phyloP scores from a whole-genome alignment of 1,139 yeast species.

The Pichia kudriavzevii region DNA sequence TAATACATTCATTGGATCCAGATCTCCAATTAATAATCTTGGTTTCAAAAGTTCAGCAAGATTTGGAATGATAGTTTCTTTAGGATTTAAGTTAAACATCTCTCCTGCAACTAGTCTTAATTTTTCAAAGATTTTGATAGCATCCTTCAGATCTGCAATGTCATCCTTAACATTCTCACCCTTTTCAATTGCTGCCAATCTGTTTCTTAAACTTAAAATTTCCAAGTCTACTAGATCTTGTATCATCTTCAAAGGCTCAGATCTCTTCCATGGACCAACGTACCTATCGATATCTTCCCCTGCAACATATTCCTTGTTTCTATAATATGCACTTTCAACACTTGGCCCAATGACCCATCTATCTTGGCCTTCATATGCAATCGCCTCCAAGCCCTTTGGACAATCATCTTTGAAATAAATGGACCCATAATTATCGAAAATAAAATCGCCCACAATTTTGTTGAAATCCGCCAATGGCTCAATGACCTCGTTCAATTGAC shows the following conservation, averaged over 20 bases:
- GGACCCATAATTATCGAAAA: slow-evolving; percentile 73
- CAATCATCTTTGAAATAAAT: slow-evolving; percentile 65
- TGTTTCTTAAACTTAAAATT: slow-evolving; percentile 50
- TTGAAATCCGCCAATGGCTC: slow-evolving; percentile 53
- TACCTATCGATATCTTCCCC: slow-evolving; percentile 38
- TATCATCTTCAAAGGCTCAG: slow-evolving; percentile 53
- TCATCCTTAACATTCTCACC: slow-evolving; percentile 37
- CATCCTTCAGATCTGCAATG: slow-evolving; percentile 25
- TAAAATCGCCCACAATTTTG: slow-evolving; percentile 43
- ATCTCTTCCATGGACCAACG: slow-evolving; percentile 71
- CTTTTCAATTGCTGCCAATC: slow-evolving; percentile 49
- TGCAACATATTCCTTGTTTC: slow-evolving; percentile 47
- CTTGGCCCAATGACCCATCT: slow-evolving; percentile 94
- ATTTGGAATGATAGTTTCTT: slow-evolving; percentile 39
- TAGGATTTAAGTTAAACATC: slow-evolving; percentile 42
- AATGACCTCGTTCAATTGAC: slow-evolving; percentile 46
- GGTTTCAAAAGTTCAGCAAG: slow-evolving; percentile 60
- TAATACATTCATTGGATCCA: slow-evolving; percentile 84
- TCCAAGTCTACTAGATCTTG: slow-evolving; percentile 60
- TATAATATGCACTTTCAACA: slow-evolving; percentile 70
- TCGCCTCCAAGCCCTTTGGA: slow-evolving; percentile 10
- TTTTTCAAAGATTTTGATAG: slow-evolving; percentile 53
- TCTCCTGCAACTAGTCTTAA: slow-evolving; percentile 47
- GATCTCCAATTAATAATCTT: slow-evolving; percentile 69
- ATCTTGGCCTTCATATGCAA: slow-evolving; percentile 61